Conservation (phyloP, 805 yeast genomes). For the Kazachstania taianensis region DNA sequence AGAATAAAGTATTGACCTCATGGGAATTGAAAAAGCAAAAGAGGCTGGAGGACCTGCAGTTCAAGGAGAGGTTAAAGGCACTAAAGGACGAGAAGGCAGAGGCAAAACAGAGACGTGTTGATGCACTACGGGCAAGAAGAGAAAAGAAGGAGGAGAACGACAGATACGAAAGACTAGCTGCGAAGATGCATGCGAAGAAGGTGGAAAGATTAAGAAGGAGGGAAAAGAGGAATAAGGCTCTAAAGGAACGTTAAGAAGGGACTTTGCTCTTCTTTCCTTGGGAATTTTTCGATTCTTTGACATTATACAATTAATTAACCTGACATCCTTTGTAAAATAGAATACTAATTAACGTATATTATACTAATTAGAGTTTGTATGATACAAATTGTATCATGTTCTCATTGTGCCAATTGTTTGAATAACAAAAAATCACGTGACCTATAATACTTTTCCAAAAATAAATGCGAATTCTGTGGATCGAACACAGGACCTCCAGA, state of each 20-base stretch:
- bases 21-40: slow-evolving; percentile 64
- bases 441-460: slow-evolving; percentile 1
- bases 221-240: slow-evolving; percentile 89
- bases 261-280: neutral
- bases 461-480: slow-evolving; percentile 59
- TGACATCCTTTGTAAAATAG: neutral
- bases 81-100: slow-evolving; percentile 70
- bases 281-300: neutral
- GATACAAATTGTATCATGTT: no score
- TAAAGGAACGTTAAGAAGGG: slow-evolving; percentile 63
- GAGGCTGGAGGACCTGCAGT: slow-evolving; percentile 52
- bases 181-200: slow-evolving; percentile 84
- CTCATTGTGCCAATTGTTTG: no score
- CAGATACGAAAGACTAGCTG: slow-evolving; percentile 71
- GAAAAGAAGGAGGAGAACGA: slow-evolving; percentile 82
- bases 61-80: slow-evolving; percentile 58
- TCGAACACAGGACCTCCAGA: slow-evolving; percentile 83
- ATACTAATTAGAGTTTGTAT: no score
- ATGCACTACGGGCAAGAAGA: slow-evolving; percentile 58
- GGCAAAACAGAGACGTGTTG: slow-evolving; percentile 42
- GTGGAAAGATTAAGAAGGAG: slow-evolving; percentile 81
- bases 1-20: slow-evolving; percentile 33
- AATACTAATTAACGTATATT: neutral
- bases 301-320: neutral
- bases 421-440: neutral